Percentiles rank a stretch among this genome's conserved stretches.
Conservation (phyloP, 345 rosid genomes). For the Garcia nutans region DNA sequence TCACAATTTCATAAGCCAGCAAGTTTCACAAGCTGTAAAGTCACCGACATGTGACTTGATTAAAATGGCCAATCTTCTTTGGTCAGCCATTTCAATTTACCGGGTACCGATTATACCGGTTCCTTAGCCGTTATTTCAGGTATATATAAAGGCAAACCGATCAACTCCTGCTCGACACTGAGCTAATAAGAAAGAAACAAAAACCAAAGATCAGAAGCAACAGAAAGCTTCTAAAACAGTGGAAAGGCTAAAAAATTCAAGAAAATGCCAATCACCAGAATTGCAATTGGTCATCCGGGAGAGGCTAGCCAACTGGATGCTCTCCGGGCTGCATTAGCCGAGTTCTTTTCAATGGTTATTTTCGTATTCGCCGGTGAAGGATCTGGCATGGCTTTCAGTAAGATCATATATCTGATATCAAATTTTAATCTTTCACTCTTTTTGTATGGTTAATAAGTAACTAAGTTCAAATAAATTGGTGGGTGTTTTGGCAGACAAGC, state of each 20-base stretch:
- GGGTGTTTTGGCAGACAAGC: slow-evolving; percentile 26
- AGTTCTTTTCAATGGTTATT: slow-evolving; percentile 73
- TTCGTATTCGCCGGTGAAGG: slow-evolving; percentile 90
- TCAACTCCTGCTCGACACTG: not conserved
- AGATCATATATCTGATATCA: slow-evolving; percentile 6
- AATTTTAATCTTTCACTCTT: not conserved
- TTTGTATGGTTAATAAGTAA: not conserved
- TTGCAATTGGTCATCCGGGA: slow-evolving; percentile 56
- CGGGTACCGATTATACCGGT: slow-evolving; percentile 24
- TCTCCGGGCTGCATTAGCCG: slow-evolving; percentile 60
- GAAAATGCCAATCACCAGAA: slow-evolving; percentile 57
- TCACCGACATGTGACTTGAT: slow-evolving; percentile 21
- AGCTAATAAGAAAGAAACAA: not conserved
- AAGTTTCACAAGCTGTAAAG: slow-evolving; percentile 18
- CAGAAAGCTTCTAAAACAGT: not conserved
- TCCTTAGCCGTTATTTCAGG: slow-evolving; percentile 34
- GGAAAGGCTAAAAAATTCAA: not conserved
- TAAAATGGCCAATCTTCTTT: not conserved
- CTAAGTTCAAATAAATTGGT: not conserved
- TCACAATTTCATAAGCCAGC: not conserved
- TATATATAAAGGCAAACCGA: slow-evolving; percentile 3
- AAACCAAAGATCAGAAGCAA: not conserved
- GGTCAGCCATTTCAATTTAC: slow-evolving; percentile 9
- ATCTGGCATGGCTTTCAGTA: slow-evolving; percentile 84
- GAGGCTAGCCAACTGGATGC: slow-evolving; percentile 73